Percentiles rank a stretch among this genome's conserved stretches.
phyloP scores from a whole-genome alignment of 441 rosid genomes.

The Arabidopsis lyrata region DNA sequence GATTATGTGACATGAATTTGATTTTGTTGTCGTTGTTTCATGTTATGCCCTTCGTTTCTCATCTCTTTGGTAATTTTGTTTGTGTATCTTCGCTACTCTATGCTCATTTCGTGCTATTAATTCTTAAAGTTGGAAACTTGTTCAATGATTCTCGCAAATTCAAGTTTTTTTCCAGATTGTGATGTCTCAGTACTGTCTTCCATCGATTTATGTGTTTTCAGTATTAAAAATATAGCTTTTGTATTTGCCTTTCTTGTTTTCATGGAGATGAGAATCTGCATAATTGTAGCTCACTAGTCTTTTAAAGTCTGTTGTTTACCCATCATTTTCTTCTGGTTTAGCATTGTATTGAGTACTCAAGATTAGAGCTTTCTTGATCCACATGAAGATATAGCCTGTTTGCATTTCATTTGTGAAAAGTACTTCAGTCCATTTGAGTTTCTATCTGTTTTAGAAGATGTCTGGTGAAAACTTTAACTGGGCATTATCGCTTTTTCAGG shows the following conservation, averaged over 20 bases:
- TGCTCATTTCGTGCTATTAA: background rate
- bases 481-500: too few relatives aligned
- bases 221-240: background rate
- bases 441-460: too few relatives aligned
- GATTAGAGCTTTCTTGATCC: constrained; percentile 12
- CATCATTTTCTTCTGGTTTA: background rate
- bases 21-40: constrained; percentile 8
- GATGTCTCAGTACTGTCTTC: background rate
- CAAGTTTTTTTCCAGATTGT: background rate
- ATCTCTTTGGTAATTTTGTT: background rate
- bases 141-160: background rate
- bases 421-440: too few relatives aligned
- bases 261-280: background rate
- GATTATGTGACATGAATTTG: background rate
- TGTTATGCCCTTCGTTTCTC: background rate
- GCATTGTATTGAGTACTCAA: background rate
- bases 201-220: background rate
- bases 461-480: too few relatives aligned
- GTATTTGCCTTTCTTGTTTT: background rate
- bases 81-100: background rate
- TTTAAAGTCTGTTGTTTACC: background rate
- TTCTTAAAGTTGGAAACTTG: background rate
- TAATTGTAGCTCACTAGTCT: background rate
- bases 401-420: background rate
- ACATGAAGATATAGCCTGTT: background rate